Conservation (phyloP, 1,139 yeast genomes). For the Trichomonascaceae sp. region DNA sequence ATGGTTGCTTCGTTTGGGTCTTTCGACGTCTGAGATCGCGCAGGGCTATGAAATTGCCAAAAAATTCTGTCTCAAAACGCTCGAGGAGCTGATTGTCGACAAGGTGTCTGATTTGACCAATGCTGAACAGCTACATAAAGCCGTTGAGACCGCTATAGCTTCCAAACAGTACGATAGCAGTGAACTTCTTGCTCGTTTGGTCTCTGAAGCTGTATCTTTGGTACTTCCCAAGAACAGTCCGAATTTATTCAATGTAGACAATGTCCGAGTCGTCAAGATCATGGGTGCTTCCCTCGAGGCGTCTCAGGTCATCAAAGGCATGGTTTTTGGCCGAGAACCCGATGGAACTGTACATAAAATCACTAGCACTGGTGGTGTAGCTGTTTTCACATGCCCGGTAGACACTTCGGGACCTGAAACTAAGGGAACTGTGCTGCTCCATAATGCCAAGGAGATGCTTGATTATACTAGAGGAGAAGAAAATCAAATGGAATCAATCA, state of each 20-base stretch:
- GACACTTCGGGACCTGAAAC: slow-evolving; percentile 95
- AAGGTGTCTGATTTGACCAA: slow-evolving; percentile 53
- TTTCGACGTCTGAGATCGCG: slow-evolving; percentile 81
- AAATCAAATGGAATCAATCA: slow-evolving; percentile 80
- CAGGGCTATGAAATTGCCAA: slow-evolving; percentile 86
- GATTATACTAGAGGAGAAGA: slow-evolving; percentile 96
- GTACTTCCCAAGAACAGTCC: slow-evolving; percentile 62
- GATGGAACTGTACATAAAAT: slow-evolving; percentile 79
- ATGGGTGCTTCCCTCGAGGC: slow-evolving; percentile 81
- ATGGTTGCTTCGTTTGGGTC: slow-evolving; percentile 73
- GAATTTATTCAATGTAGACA: slow-evolving; percentile 76
- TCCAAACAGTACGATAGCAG: slow-evolving; percentile 93
- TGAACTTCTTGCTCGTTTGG: slow-evolving; percentile 66
- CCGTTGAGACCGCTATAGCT: slow-evolving; percentile 79
- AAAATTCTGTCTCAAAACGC: slow-evolving; percentile 57
- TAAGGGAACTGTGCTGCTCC: slow-evolving; percentile 91
- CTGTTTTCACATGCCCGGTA: slow-evolving; percentile 86
- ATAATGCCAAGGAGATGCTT: slow-evolving; percentile 94
- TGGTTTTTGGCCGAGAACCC: slow-evolving; percentile 97
- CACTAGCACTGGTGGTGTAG: slow-evolving; percentile 66
- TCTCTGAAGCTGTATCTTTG: slow-evolving; percentile 78
- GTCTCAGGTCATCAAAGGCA: slow-evolving; percentile 84
- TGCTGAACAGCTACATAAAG: slow-evolving; percentile 57
- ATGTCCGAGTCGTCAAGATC: slow-evolving; percentile 88
- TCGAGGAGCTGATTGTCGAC: slow-evolving; percentile 62